phyloP scores from a whole-genome alignment of 2,329 filamentous ascomycete species.

The Talaromyces rugulosus region DNA sequence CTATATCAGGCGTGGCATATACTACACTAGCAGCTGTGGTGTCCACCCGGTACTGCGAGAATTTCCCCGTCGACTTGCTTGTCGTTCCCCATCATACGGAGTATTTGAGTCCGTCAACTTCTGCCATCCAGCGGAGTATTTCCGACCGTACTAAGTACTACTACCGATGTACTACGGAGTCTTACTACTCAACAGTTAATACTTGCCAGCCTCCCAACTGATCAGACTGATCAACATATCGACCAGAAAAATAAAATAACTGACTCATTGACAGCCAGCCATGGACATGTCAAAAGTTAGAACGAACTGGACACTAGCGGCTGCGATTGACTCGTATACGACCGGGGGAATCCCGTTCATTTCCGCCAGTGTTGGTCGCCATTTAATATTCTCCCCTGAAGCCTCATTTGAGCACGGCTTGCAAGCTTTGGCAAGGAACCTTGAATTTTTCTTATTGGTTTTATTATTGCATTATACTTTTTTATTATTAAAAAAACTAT shows the following conservation, averaged over 20 bases:
- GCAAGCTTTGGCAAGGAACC: neutral
- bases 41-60: too few species aligned
- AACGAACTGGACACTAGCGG: neutral
- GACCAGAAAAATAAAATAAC: neutral
- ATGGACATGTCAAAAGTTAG: neutral
- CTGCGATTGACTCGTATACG: neutral
- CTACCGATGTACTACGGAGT: too few species aligned
- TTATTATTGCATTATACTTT: neutral
- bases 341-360: neutral
- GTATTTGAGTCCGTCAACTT: neutral
- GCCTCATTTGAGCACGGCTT: too few species aligned
- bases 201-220: too few species aligned
- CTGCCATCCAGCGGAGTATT: too few species aligned
- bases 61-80: too few species aligned
- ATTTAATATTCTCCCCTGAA: too few species aligned
- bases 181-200: too few species aligned
- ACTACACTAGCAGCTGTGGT: too few species aligned
- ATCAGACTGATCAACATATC: neutral
- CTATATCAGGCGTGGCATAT: neutral
- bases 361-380: neutral
- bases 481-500: neutral
- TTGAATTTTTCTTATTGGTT: neutral
- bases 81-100: neutral
- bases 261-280: neutral
- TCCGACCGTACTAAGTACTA: neutral